phyloP scores from a whole-genome alignment of 2,329 filamentous ascomycete genomes.

The Alternaria brassicae region DNA sequence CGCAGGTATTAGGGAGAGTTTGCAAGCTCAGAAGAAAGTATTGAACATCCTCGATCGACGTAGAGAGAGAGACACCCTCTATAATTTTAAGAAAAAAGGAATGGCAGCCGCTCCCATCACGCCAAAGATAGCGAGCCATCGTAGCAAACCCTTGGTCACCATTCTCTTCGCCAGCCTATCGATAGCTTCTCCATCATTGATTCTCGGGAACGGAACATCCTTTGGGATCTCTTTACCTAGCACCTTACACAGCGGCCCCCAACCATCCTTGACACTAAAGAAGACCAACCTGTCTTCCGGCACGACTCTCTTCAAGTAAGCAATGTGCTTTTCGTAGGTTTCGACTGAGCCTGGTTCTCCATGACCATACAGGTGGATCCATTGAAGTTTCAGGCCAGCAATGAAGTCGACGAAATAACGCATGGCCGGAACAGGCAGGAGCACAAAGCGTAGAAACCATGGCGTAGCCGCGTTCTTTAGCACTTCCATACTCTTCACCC shows the following conservation, averaged over 20 bases:
- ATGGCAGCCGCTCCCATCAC: slow-evolving; percentile 7
- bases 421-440: slow-evolving; percentile 32
- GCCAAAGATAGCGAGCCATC: slow-evolving; percentile 41
- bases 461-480: slow-evolving; percentile 15
- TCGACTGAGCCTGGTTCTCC: slow-evolving; percentile 6
- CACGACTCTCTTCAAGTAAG: slow-evolving; percentile 27
- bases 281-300: slow-evolving; percentile 23
- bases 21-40: no score
- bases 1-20: no score
- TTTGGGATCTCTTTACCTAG: slow-evolving; percentile 24
- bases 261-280: slow-evolving; percentile 31
- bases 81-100: background rate
- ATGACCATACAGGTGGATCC: slow-evolving; percentile 16
- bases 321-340: slow-evolving; percentile 19
- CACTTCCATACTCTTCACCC: slow-evolving; percentile 29
- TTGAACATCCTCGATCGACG: background rate
- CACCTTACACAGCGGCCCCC: slow-evolving; percentile 29
- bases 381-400: slow-evolving; percentile 19
- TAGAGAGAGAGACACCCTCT: background rate
- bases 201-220: slow-evolving; percentile 27
- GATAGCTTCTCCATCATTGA: slow-evolving; percentile 34
- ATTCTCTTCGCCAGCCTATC: slow-evolving; percentile 24
- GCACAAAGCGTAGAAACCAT: slow-evolving; percentile 27
- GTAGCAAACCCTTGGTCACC: slow-evolving; percentile 29
- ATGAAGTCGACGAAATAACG: slow-evolving; percentile 26